phyloP scores from a whole-genome alignment of 2,329 filamentous ascomycete genomes.

The Penicillium sp. region DNA sequence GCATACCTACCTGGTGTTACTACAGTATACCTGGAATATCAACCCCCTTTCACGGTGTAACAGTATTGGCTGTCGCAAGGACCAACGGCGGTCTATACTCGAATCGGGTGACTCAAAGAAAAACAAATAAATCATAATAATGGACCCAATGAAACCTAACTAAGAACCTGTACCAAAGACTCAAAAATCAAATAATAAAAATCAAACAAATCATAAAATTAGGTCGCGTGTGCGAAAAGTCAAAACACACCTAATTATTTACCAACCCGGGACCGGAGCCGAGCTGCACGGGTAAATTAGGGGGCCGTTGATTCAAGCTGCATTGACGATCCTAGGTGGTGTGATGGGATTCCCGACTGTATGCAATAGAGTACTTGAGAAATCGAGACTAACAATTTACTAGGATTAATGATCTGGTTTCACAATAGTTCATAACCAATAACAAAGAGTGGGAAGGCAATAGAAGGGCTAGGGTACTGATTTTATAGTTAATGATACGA shows the following conservation, averaged over 20 bases:
- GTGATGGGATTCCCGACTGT: neutral
- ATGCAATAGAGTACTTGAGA: neutral
- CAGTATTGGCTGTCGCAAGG: neutral
- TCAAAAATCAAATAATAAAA: neutral
- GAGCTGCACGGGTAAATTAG: constrained; percentile 25
- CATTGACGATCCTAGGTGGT: constrained; percentile 20
- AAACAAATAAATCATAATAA: neutral
- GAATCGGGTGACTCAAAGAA: constrained; percentile 2
- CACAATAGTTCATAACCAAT: neutral
- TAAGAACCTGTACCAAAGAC: neutral
- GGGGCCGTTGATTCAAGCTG: constrained; percentile 17
- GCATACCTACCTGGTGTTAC: neutral
- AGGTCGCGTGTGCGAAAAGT: constrained; percentile 8
- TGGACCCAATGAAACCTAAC: neutral
- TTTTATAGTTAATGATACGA: neutral
- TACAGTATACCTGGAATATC: neutral
- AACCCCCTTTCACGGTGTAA: neutral
- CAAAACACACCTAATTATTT: constrained; percentile 10
- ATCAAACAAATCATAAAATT: neutral
- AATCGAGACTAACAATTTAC: neutral
- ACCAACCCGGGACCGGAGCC: constrained; percentile 15
- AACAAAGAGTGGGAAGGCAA: neutral
- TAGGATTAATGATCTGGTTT: neutral
- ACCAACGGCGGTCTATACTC: constrained; percentile 4
- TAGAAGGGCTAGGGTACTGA: neutral